A percentile compares a stretch with the other conserved stretches of the same genome.
phyloP scores from a whole-genome alignment of 139 green algal genomes.

The Dunaliella primolecta region DNA sequence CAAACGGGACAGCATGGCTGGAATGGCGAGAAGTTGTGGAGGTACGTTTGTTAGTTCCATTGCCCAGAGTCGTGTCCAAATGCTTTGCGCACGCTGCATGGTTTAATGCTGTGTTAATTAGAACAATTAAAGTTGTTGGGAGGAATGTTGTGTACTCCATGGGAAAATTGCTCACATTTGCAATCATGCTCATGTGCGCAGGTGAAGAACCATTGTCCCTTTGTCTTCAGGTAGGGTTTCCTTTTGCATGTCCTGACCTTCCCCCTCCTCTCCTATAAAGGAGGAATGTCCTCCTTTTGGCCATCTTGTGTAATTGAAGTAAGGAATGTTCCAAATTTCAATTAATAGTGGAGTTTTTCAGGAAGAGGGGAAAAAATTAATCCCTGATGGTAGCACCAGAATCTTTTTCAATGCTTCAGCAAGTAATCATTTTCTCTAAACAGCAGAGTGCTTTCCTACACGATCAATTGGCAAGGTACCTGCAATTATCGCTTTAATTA shows the following conservation, averaged over 20 bases:
- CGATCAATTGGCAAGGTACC: no score
- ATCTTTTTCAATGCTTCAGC: background rate
- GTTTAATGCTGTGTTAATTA: background rate
- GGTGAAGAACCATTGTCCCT: background rate
- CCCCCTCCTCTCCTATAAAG: background rate
- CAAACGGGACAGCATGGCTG: background rate
- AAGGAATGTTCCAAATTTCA: background rate
- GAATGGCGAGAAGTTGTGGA: background rate
- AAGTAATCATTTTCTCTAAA: no score
- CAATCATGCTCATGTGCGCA: background rate
- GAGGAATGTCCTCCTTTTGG: background rate
- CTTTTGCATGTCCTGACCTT: background rate
- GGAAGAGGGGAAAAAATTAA: background rate
- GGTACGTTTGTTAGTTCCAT: background rate
- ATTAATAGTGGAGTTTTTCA: background rate
- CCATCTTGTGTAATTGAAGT: background rate
- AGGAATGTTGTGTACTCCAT: background rate
- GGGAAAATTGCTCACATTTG: no score
- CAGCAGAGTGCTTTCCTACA: no score
- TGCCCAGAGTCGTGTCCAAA: background rate
- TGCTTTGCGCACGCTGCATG: background rate
- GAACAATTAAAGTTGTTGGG: background rate
- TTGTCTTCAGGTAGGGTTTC: background rate
- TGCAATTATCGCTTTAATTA: no score
- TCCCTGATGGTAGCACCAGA: background rate